Evolutionary conservation across 257 asterid species (phyloP), one percentile per base, ranked within the genome.

Genomic region (Mentha longifolia): DNA sequence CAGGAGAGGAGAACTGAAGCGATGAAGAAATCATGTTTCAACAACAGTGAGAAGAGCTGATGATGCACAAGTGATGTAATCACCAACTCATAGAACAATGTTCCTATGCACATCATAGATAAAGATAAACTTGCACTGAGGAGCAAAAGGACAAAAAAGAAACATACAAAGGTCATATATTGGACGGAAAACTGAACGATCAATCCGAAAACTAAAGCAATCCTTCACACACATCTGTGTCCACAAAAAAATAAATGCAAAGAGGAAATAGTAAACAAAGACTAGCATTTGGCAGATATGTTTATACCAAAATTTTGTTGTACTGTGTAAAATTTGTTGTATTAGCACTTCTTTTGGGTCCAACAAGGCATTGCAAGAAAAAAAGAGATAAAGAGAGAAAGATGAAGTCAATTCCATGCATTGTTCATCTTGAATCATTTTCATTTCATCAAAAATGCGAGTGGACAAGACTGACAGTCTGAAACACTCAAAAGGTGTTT

Each of bases 391-490:
- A 22, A 54, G 41, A 52, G 39, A 33, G 25, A 74, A 65, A 49
- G 16, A 43, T 4, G 41, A 50, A 30, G 47, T 5, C 12, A 68
- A 9, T 28, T 43, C 16, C 13, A 28, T n/a, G 33, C 43, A 56
- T 25, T 13, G 31, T 20, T 47, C 30, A 43, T 35, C 13, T 22
- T 15, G 22, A 41, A 66, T 68, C 50, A 67, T 43, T 77, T 25
- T 74, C 22, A 37, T 61, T 35, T 68, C 78, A 54, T 62, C 65
- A 73, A 78, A 73, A 78, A 6, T 73, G 81, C 20, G 74, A 43
- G 62, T 54, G 75, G 45, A 45, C 17, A 54, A 52, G 42, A 57
- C 69, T 6, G 4, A 39, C 33, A 70, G 59, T 33, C 77, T 0
- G 20, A 46, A 68, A 68, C n/a, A 46, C 61, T 35, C 62, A 45